Base-by-base conservation (phyloP, 805 yeast genomes). In the Clavispora asparagi region DNA sequence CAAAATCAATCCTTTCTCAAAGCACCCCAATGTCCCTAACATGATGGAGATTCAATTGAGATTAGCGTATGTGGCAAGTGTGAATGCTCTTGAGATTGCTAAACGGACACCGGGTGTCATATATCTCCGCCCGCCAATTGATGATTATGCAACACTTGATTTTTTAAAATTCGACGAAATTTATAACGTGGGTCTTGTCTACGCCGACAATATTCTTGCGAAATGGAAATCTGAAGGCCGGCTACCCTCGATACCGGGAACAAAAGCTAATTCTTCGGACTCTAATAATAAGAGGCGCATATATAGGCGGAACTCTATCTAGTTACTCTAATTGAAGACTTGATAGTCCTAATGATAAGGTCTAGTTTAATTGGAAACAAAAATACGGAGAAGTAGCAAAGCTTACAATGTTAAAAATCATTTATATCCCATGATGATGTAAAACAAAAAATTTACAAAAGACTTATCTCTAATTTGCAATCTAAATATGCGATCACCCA, bases 41-140 rank as follows among this genome's bases (percentile, higher is more conserved):
- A 82, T 94, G 87, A 89, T 96, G 53, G 99, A 92, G 60, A 89
- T 92, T 48, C 99, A 92, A 67, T 77, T 89, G 70, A 74, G 98
- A 46, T 70, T 92, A 49, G 96, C 97, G 0, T 92, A 94, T 62
- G 99, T 92, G 35, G 87, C 97, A 0, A 87, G 96, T 43, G 99
- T 92, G 1, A 87, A 87, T 65, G 97, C 97, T 0, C 69, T 94
- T 41, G 97, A 92, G 57, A 74, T 77, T 48, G 97, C 97, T 1
- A 94, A 92, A 61, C 71, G 63, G 27, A 84, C 90, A 0, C 85
- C 89, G 0, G 96, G 96, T 0, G 92, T 94, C 11, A 70, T 87
- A 7, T 92, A 92, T 60, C 70, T 90, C 53, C 77, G 99, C 40
- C 99, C 99, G 4, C 99, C 99, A 0, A 87, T 94, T 57, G 97